Conservation (phyloP, 192 early-diverging fungal genomes). For the Coemansia sp. region DNA sequence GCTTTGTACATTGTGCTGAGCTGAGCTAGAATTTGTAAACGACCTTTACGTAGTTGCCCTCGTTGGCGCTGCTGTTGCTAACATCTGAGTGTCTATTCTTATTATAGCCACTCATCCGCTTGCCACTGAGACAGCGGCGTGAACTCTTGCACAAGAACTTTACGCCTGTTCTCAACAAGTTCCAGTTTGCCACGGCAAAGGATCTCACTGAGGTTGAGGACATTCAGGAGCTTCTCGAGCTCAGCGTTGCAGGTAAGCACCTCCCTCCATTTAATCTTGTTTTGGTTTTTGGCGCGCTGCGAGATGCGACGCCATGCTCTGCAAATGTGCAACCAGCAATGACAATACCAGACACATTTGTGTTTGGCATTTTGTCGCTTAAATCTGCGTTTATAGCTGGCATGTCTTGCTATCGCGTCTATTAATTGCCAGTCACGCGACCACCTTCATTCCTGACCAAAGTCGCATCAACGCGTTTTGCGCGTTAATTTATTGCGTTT, state of each 20-base stretch:
- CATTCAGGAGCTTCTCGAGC: conserved; percentile 82
- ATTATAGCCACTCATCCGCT: conserved; percentile 69
- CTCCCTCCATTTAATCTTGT: not conserved
- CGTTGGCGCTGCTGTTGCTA: not conserved
- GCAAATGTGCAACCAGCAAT: conserved; percentile 2
- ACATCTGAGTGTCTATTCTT: not conserved
- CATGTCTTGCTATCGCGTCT: not conserved
- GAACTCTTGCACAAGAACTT: conserved; percentile 72
- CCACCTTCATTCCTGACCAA: not conserved
- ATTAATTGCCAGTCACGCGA: conserved; percentile 6
- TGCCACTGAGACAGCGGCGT: conserved; percentile 76
- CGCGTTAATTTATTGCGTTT: not conserved
- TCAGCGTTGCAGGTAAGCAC: conserved; percentile 45
- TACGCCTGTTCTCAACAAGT: conserved; percentile 78
- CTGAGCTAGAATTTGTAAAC: not conserved
- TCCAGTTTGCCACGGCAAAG: conserved; percentile 84
- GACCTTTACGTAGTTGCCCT: not conserved
- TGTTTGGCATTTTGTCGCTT: not conserved
- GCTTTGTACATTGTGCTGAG: not conserved
- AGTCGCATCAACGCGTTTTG: not conserved
- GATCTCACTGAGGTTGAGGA: conserved; percentile 85
- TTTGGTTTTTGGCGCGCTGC: not conserved
- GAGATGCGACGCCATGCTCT: conserved; percentile 1
- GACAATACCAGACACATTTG: not conserved
- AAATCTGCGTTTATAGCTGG: not conserved